A percentile compares a stretch with the other conserved stretches of the same genome.
Evolutionary conservation across 139 green algal genomes (phyloP).

Genomic region (Marvania coccoides): DNA sequence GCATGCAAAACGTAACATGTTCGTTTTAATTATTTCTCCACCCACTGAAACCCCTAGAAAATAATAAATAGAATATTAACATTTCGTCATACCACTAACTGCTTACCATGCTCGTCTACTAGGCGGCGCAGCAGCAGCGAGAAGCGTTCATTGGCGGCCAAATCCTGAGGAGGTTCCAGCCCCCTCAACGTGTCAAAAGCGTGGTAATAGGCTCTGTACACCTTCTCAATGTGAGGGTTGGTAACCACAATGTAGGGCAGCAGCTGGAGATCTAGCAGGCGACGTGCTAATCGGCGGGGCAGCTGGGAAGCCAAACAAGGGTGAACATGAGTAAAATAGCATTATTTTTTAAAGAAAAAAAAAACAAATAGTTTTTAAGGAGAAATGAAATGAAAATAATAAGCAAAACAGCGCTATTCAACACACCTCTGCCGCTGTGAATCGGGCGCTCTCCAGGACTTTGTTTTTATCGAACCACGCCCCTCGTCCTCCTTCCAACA

Average conservation of each 20-base stretch:
- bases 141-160: constrained; percentile 67
- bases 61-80: background rate
- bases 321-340: too few species aligned
- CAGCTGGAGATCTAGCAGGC: constrained; percentile 84
- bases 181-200: constrained; percentile 60
- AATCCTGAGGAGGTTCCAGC: constrained; percentile 28
- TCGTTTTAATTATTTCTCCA: background rate
- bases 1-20: constrained; percentile 11
- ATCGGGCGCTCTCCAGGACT: background rate
- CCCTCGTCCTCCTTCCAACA: background rate
- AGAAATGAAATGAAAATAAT: too few species aligned
- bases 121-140: constrained; percentile 63
- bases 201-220: constrained; percentile 75
- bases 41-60: background rate
- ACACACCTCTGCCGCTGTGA: background rate
- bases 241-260: constrained; percentile 84
- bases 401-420: too few species aligned
- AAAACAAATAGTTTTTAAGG: too few species aligned
- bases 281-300: constrained; percentile 68
- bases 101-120: constrained; percentile 75
- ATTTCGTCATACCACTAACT: too few species aligned
- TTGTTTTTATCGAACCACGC: constrained; percentile 1
- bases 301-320: too few species aligned
- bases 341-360: too few species aligned
- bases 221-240: constrained; percentile 82